phyloP scores from a whole-genome alignment of 176 grass and related monocot genomes.

The Lolium rigidum region DNA sequence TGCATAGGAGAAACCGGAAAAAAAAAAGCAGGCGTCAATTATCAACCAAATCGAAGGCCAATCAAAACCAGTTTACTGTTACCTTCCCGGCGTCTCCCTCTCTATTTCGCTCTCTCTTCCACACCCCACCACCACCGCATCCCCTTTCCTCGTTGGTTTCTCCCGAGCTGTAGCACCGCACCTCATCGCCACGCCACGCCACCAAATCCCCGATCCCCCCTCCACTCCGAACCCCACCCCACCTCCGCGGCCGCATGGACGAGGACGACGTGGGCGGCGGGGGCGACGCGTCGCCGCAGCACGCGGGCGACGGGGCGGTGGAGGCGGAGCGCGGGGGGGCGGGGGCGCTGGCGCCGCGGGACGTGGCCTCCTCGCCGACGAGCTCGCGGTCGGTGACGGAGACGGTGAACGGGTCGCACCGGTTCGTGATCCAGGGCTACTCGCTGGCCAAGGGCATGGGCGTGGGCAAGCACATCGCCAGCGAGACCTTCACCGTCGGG shows the following conservation, averaged over 20 bases:
- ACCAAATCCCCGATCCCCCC: slow-evolving; percentile 34
- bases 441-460: slow-evolving; percentile 97
- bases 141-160: neutral
- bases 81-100: slow-evolving; percentile 13
- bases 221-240: slow-evolving; percentile 23
- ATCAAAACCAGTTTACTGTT: neutral
- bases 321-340: slow-evolving; percentile 21
- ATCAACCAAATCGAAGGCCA: neutral
- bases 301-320: slow-evolving; percentile 40
- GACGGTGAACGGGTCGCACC: slow-evolving; percentile 92
- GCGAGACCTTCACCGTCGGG: slow-evolving; percentile 86
- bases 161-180: neutral
- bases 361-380: slow-evolving; percentile 75
- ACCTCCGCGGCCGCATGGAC: slow-evolving; percentile 31
- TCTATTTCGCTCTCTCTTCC: neutral
- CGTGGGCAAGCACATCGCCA: slow-evolving; percentile 92
- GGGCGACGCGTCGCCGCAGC: slow-evolving; percentile 60
- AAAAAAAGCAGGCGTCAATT: neutral
- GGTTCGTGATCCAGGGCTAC: slow-evolving; percentile 92
- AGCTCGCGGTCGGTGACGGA: slow-evolving; percentile 88
- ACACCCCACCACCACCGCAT: neutral
- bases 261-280: slow-evolving; percentile 48
- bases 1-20: neutral
- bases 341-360: slow-evolving; percentile 26
- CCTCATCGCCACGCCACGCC: neutral